These are phyloP conservation scores for Coemansia sp. DNA, from an alignment of 192 early-diverging fungal genomes.

Conservation along the genomic window DNA sequence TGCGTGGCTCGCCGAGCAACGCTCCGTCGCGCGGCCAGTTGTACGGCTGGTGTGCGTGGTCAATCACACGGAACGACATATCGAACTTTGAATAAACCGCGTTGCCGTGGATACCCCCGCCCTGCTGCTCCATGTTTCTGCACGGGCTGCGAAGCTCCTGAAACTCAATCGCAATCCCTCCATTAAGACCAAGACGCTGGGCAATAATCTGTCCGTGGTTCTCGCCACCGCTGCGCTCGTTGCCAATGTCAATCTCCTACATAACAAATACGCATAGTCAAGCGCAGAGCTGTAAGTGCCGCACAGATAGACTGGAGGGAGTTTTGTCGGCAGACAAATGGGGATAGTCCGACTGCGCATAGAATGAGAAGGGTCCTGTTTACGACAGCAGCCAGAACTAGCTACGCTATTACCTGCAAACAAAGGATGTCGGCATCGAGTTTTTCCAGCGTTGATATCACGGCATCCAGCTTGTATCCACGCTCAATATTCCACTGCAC, in stretches of 20 bases:
- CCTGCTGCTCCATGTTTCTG: conserved; percentile 61
- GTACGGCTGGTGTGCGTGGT: conserved; percentile 68
- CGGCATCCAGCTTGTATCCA: conserved; percentile 67
- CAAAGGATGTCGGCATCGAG: conserved; percentile 72
- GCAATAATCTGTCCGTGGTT: conserved; percentile 69
- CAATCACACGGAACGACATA: conserved; percentile 61
- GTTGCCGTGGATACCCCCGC: conserved; percentile 80
- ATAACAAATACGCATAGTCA: too few species aligned
- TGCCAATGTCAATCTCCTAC: conserved; percentile 73
- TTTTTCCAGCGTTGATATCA: conserved; percentile 56
- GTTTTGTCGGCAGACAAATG: too few species aligned
- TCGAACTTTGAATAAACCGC: conserved; percentile 70
- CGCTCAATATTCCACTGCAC: conserved; percentile 86
- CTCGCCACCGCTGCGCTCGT: conserved; percentile 62
- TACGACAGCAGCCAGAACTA: neutral
- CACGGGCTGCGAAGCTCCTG: conserved; percentile 66
- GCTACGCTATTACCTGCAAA: conserved; percentile 55
- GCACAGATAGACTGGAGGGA: neutral
- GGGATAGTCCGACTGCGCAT: neutral
- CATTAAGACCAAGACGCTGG: conserved; percentile 59
- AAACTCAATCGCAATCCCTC: conserved; percentile 74
- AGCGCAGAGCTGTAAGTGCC: neutral
- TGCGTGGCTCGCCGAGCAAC: conserved; percentile 64
- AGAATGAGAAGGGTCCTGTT: neutral
- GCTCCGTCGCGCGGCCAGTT: conserved; percentile 70